Conservation (phyloP, 1,284 basidiomycete genomes). For the Puccinia hordei region DNA sequence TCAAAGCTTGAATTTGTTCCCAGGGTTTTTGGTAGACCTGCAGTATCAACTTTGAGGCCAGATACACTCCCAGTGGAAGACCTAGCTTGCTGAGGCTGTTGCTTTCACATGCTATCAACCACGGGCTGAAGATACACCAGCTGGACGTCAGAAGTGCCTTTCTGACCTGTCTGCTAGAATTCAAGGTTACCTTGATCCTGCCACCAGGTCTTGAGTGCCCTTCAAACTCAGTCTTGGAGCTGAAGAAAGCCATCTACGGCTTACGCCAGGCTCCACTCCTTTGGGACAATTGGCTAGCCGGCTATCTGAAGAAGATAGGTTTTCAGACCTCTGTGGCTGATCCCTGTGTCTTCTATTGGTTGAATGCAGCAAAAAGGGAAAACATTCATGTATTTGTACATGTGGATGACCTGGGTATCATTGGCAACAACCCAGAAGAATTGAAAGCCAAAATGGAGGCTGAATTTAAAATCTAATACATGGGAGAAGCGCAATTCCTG, state of each 20-base stretch:
- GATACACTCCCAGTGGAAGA: not conserved
- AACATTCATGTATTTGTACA: too few relatives aligned
- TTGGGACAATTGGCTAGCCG: not conserved
- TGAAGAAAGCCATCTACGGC: slow-evolving; percentile 15
- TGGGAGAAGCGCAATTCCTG: too few relatives aligned
- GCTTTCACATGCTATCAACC: not conserved
- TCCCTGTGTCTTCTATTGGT: not conserved
- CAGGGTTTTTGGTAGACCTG: not conserved
- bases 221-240: not conserved
- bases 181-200: too few relatives aligned
- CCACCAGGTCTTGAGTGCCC: not conserved
- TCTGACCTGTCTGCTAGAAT: too few relatives aligned
- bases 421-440: too few relatives aligned
- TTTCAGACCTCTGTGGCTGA: not conserved
- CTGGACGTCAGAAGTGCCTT: too few relatives aligned
- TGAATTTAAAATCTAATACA: too few relatives aligned
- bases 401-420: too few relatives aligned
- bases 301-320: not conserved
- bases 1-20: not conserved
- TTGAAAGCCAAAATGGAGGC: too few relatives aligned
- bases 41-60: not conserved
- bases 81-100: not conserved
- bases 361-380: too few relatives aligned
- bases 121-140: too few relatives aligned
- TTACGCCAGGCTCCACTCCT: not conserved